Base-by-base conservation (phyloP, 129 eudicot species). In the Escallonia herrerae region DNA sequence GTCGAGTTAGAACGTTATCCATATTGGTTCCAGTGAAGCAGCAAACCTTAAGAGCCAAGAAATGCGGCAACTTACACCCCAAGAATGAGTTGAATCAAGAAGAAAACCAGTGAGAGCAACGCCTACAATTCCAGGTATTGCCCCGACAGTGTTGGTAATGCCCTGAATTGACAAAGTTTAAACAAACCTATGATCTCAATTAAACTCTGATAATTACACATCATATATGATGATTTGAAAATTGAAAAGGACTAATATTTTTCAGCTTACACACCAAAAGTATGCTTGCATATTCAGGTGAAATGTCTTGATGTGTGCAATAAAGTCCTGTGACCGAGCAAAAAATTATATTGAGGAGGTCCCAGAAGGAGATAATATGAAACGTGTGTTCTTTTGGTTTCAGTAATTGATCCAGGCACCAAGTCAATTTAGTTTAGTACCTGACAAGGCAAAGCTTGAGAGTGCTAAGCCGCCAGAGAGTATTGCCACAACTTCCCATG, bases 261-360 rank as follows among this genome's bases (percentile, higher is more conserved):
- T 50, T 43, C 15, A 37, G 33, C 7, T 61, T 13, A 72, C 84
- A 14, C 78, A 93, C 98, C 98, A 93, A 76, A 76, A 93, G 98
- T 53, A 93, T 84, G 81, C 98, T 88, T 49, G 98, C 98, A 62
- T 93, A 93, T 80, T 93, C 95, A 3, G 95, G 95, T 44, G 98
- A 93, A 43, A 93, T 93, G 71, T 93, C 98, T 88, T 93, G 98
- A 76, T 93, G 98, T 5, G 96, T 93, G 59, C 98, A 93, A 70
- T 93, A 93, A 13, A 93, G 85, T 64, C 98, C 98, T 93, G 80
- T 67, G 72, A 60, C 37, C 41, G 75, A 75, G 77, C 53, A 82
- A 69, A 75, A 12, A 9, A 73, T 3, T 42, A 62, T 41, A 14
- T 51, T 57, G 41, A 38, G 50, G 41, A 38, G 50, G 57, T 62